Conservation (phyloP, 2,329 filamentous ascomycete genomes). For the Neonectria ditissima region DNA sequence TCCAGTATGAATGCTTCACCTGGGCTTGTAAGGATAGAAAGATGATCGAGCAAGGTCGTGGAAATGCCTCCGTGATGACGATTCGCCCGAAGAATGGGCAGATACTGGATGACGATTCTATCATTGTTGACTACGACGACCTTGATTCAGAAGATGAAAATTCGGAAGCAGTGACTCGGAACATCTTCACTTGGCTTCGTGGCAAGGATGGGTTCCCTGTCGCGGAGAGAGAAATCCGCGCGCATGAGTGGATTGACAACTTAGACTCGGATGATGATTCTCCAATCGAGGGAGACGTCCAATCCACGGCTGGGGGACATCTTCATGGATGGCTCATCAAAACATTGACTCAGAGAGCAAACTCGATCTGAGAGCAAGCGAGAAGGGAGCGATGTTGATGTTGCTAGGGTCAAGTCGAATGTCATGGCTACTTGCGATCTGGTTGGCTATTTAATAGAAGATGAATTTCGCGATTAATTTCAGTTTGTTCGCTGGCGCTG, state of each 20-base stretch:
- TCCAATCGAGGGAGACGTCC: constrained; percentile 21
- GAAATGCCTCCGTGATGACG: not conserved
- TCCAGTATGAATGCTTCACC: constrained; percentile 16
- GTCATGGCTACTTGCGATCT: no score
- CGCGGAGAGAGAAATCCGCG: constrained; percentile 43
- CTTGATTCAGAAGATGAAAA: constrained; percentile 29
- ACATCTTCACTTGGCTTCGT: constrained; percentile 47
- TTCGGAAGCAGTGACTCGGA: constrained; percentile 42
- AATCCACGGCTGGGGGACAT: constrained; percentile 19
- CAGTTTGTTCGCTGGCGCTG: no score
- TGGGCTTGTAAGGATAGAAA: constrained; percentile 22
- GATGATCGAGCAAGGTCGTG: constrained; percentile 2
- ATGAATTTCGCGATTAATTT: no score
- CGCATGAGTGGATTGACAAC: constrained; percentile 48
- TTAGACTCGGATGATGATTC: constrained; percentile 38
- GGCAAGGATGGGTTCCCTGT: constrained; percentile 45
- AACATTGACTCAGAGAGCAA: constrained; percentile 19
- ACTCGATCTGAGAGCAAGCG: constrained; percentile 6
- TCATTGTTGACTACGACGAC: constrained; percentile 16
- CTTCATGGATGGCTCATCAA: constrained; percentile 24
- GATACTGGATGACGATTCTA: not conserved
- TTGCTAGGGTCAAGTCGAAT: no score
- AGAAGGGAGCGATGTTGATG: no score
- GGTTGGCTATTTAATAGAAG: no score
- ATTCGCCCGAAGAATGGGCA: constrained; percentile 7